Evolutionary conservation across 2,329 filamentous ascomycete genomes (phyloP), one percentile per base, ranked within the genome.

Genomic region (Neofusicoccum parvum): DNA sequence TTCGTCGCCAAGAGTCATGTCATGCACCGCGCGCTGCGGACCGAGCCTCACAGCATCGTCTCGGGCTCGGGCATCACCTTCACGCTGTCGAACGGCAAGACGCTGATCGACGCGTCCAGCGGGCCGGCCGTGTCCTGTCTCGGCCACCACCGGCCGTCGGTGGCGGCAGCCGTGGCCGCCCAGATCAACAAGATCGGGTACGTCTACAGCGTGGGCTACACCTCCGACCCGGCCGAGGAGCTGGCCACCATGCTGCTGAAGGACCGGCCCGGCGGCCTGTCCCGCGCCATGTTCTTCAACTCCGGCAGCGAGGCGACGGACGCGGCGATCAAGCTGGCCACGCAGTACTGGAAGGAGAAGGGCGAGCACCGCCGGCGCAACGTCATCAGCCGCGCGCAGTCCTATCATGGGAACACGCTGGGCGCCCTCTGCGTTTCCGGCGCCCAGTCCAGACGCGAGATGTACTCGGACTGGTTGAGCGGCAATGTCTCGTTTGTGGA

Each of bases 391-490:
- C 72, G 83, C 2, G 73, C 75, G 20, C 80, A 83, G 67, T 77
- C 74, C 4, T 85, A 85, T 66, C 83, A 86, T 69, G 82, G 83
- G 5, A 84, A 82, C 65, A 85, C 82, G 0, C 73, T 84, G 11
- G 82, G 81, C 0, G 74, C 81, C 0, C 74, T 85, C 62, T 79
- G 76, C 6, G 72, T 83, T 1, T 79, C 80, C 0, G 70, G 72
- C 14, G 75, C 79, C 66, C 69, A 72, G 10, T 70, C 73, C 1
- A 70, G 79, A 2, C 72, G 75, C 43, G 71, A 70, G 17, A 71
- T 75, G 15, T 80, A 78, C 62, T 70, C 72, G 45, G 71, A 70
- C 7, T 71, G 77, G 49, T 65, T 80, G 50, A 70, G 69, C 49
- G 39, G 63, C 1, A 72, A 75, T 67, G 71, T 76, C 23, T 69